Percentiles rank a stretch among this genome's conserved stretches.
These are phyloP conservation scores for Pyrenochaeta sp. DNA, from an alignment of 2,329 filamentous ascomycete species.

Conservation along the genomic window DNA sequence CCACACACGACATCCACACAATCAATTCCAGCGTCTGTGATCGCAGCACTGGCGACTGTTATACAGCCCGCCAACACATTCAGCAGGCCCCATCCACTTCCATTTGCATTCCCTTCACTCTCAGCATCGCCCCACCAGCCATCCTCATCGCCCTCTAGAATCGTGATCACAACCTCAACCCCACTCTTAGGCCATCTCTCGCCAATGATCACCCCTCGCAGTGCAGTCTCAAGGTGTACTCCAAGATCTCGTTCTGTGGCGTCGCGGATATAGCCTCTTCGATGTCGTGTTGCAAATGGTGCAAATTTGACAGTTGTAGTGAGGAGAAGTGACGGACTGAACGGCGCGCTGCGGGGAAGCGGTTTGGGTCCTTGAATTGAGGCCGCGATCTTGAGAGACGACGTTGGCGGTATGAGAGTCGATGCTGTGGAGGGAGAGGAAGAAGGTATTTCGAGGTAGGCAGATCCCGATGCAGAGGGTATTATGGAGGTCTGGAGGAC, in stretches of 20 bases:
- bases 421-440: conserved; percentile 50
- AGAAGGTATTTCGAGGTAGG: conserved; percentile 75
- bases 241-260: conserved; percentile 87
- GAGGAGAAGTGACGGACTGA: conserved; percentile 90
- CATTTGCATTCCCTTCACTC: conserved; percentile 56
- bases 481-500: conserved; percentile 92
- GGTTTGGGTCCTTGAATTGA: conserved; percentile 93
- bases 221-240: conserved; percentile 87
- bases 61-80: conserved; percentile 91
- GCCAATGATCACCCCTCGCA: conserved; percentile 88
- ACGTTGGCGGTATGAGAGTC: conserved; percentile 62
- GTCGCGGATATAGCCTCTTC: conserved; percentile 87
- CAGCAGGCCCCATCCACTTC: conserved; percentile 84
- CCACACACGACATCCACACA: conserved; percentile 90
- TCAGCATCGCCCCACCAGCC: conserved; percentile 66
- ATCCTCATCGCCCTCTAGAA: conserved; percentile 92
- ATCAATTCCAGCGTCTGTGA: conserved; percentile 94
- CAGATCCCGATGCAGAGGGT: conserved; percentile 91
- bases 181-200: conserved; percentile 99
- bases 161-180: conserved; percentile 91
- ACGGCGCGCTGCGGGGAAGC: conserved; percentile 86
- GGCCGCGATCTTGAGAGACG: conserved; percentile 88
- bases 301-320: conserved; percentile 96
- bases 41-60: conserved; percentile 89
- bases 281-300: conserved; percentile 84